Conservation (phyloP, 2,329 filamentous ascomycete species). For the Pyrenophora graminea region DNA sequence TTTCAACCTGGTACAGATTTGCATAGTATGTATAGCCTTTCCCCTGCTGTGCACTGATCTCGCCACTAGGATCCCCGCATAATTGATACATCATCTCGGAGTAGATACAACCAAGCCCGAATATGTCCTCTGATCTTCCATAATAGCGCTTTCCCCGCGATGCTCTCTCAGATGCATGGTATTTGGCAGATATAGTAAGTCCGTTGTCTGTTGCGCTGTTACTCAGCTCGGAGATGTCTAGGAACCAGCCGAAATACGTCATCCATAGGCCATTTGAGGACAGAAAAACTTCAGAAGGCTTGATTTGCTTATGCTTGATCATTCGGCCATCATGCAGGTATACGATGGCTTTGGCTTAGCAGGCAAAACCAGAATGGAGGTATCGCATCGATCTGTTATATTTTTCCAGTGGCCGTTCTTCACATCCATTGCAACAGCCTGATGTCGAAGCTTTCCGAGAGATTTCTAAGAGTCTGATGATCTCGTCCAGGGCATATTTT, state of each 20-base stretch:
- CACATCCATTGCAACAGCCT: too few relatives aligned
- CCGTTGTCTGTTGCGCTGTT: not conserved
- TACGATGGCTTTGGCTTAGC: constrained; percentile 13
- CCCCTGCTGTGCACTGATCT: too few relatives aligned
- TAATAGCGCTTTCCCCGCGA: not conserved
- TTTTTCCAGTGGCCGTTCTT: too few relatives aligned
- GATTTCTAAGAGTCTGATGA: too few relatives aligned
- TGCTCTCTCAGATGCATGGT: constrained; percentile 6
- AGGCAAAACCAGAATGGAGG: constrained; percentile 3
- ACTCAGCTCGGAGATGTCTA: not conserved
- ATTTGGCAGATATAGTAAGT: not conserved
- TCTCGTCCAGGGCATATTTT: too few relatives aligned
- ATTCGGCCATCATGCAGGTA: constrained; percentile 16
- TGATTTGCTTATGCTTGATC: constrained; percentile 23
- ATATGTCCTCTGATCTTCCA: constrained; percentile 26
- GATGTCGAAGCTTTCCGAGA: too few relatives aligned
- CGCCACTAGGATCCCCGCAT: too few relatives aligned
- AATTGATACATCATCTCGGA: constrained; percentile 11
- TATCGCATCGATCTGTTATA: not conserved
- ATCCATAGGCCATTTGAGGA: constrained; percentile 5
- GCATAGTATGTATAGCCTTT: too few relatives aligned
- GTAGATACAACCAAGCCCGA: constrained; percentile 25
- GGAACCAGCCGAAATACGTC: constrained; percentile 3
- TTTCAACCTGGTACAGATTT: too few relatives aligned
- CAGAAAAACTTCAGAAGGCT: constrained; percentile 20